Evolutionary conservation across 2,329 filamentous ascomycete genomes (phyloP), one percentile per base, ranked within the genome.

Genomic region (Pezicula rhizophila): DNA sequence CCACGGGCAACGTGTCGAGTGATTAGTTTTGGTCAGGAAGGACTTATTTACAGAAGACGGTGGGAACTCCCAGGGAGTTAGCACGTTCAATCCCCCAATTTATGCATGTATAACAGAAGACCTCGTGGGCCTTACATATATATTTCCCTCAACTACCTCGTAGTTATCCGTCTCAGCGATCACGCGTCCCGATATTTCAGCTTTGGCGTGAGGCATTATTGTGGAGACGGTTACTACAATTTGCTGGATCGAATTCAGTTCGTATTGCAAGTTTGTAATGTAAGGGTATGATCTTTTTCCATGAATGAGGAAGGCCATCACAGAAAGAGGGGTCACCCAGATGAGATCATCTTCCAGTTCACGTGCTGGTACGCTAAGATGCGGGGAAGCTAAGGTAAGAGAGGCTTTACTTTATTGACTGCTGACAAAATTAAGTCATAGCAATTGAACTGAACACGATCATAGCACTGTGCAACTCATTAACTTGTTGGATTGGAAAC

Each of bases 81-180:
- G 49, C 46, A 57, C 55, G 39, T 46, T 41, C 8, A 37, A 18
- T 33, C 8, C 5, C 5, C 4, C 35, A 40, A 18, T 23, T 8
- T 42, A 26, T 12, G 37, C 12, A 50, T 34, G 4, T 23, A 4
- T 50, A 25, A 41, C 60, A 53, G 58, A n/a, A 53, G 58, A n/a
- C 50, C 57, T 18, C 18, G 18, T 18, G 18, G 18, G 3, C 3
- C 18, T 35, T 56, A 72, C 71, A 57, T 75, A 75, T 53, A 75
- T 64, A 55, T 75, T 75, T 26, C 71, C 72, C 51, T 75, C 73
- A 5, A 76, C 71, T 17, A 70, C 59, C 52, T 74, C 69, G 57
- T 70, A 75, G 8, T 64, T 63, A 51, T 72, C 67, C 4, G 72
- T 70, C 49, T 70, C 66, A 41, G 73, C 73, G 56, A 76, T 68